A percentile compares a stretch with the other conserved stretches of the same genome.
phyloP scores from a whole-genome alignment of 2,329 filamentous ascomycete species.

The Mycosphaerelloides madeirae region DNA sequence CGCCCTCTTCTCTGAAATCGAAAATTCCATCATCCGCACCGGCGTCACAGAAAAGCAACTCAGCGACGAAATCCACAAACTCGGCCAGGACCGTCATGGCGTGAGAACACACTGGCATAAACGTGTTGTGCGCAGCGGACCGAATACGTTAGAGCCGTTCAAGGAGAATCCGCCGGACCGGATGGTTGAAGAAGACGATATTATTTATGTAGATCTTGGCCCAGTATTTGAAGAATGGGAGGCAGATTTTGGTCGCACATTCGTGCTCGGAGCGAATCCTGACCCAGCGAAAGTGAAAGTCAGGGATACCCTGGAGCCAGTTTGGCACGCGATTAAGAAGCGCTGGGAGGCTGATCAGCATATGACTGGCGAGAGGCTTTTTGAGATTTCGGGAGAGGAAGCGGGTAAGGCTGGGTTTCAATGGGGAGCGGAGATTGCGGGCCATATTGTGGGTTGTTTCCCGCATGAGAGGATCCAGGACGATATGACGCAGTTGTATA shows the following conservation, averaged over 20 bases:
- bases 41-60: constrained; percentile 47
- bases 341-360: constrained; percentile 37
- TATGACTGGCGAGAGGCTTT: constrained; percentile 49
- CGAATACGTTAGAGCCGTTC: constrained; percentile 48
- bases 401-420: constrained; percentile 37
- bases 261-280: constrained; percentile 40
- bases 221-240: constrained; percentile 52
- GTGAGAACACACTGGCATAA: constrained; percentile 52
- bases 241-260: constrained; percentile 52
- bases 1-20: constrained; percentile 47
- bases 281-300: constrained; percentile 44
- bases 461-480: constrained; percentile 49
- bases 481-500: constrained; percentile 45
- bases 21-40: constrained; percentile 42
- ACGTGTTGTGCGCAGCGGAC: constrained; percentile 47
- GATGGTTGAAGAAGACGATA: constrained; percentile 46
- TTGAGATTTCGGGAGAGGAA: constrained; percentile 37
- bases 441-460: constrained; percentile 49
- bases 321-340: constrained; percentile 44
- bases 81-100: constrained; percentile 40
- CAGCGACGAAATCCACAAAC: constrained; percentile 45
- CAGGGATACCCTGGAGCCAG: constrained; percentile 44
- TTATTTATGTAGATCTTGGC: constrained; percentile 50
- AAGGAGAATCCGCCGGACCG: constrained; percentile 49
- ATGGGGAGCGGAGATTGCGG: constrained; percentile 44